Evolutionary conservation across 805 yeast species (phyloP).

Genomic region (Pichia manshurica): DNA sequence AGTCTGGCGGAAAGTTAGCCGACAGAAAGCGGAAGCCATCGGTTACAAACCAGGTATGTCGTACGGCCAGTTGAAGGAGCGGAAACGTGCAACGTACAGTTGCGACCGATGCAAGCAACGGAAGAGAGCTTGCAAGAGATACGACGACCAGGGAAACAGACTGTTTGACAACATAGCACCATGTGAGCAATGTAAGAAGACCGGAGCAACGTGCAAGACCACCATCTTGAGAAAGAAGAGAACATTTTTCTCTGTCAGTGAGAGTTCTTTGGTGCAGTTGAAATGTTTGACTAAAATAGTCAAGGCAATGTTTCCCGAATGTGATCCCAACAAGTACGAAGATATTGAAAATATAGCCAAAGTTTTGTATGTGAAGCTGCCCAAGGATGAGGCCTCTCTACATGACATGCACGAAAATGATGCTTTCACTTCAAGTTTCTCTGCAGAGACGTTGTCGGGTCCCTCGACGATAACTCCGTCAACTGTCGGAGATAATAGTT

Average conservation of each 20-base stretch:
- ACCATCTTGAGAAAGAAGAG: constrained; percentile 30
- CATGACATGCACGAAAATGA: neutral
- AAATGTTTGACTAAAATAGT: constrained; percentile 30
- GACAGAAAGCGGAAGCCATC: neutral
- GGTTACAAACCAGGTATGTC: neutral
- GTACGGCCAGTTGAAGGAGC: neutral
- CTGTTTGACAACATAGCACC: constrained; percentile 24
- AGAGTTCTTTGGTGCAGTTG: constrained; percentile 32
- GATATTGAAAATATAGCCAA: constrained; percentile 30
- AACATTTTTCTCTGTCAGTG: constrained; percentile 28
- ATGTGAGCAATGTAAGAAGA: constrained; percentile 26
- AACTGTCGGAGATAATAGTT: neutral
- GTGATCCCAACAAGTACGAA: constrained; percentile 32
- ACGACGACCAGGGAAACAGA: constrained; percentile 15
- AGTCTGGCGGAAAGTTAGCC: too few species aligned
- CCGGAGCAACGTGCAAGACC: constrained; percentile 27
- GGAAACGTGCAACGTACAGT: constrained; percentile 28
- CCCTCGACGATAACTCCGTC: neutral
- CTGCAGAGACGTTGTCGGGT: neutral
- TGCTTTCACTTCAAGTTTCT: neutral
- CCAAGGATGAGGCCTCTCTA: constrained; percentile 3
- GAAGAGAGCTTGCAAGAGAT: constrained; percentile 32
- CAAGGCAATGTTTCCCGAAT: constrained; percentile 32
- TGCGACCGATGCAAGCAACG: constrained; percentile 35
- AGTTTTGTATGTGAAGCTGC: constrained; percentile 18